phyloP scores from a whole-genome alignment of 2,329 filamentous ascomycete genomes.

The Penicillium sp. region DNA sequence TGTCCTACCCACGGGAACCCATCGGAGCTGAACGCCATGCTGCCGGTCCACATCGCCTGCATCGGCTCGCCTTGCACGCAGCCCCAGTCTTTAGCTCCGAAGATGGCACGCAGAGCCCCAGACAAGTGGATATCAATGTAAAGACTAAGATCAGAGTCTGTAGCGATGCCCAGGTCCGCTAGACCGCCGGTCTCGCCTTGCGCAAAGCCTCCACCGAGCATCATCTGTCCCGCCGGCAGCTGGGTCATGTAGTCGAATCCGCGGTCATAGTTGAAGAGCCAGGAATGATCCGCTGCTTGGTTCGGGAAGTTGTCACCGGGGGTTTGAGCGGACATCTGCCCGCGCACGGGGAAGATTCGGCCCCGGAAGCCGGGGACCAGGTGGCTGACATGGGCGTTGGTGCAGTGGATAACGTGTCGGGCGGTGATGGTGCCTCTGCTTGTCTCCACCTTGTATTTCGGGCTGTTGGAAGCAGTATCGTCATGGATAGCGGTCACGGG shows the following conservation, averaged over 20 bases:
- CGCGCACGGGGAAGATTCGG: constrained; percentile 39
- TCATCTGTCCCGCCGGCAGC: constrained; percentile 47
- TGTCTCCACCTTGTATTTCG: constrained; percentile 47
- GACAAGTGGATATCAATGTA: constrained; percentile 29
- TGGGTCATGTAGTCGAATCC: constrained; percentile 57
- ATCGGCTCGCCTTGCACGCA: constrained; percentile 17
- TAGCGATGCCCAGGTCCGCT: constrained; percentile 48
- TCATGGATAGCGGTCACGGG: constrained; percentile 16
- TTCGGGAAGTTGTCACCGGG: constrained; percentile 30
- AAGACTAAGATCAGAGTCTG: constrained; percentile 41
- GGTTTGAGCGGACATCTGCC: constrained; percentile 45
- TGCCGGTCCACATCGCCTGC: constrained; percentile 36
- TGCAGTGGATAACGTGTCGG: constrained; percentile 57
- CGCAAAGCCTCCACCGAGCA: constrained; percentile 55
- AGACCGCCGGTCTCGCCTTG: constrained; percentile 45
- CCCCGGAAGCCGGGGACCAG: constrained; percentile 49
- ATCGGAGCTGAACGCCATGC: constrained; percentile 53
- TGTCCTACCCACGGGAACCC: constrained; percentile 53
- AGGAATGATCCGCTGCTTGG: constrained; percentile 45
- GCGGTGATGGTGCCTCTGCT: constrained; percentile 46
- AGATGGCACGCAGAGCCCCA: constrained; percentile 25
- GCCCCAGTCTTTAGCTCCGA: constrained; percentile 27
- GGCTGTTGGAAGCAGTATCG: neutral
- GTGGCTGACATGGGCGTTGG: constrained; percentile 54
- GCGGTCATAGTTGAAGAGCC: constrained; percentile 49